Base-by-base conservation (phyloP, 2,329 filamentous ascomycete species). In the Trichophyton simii region DNA sequence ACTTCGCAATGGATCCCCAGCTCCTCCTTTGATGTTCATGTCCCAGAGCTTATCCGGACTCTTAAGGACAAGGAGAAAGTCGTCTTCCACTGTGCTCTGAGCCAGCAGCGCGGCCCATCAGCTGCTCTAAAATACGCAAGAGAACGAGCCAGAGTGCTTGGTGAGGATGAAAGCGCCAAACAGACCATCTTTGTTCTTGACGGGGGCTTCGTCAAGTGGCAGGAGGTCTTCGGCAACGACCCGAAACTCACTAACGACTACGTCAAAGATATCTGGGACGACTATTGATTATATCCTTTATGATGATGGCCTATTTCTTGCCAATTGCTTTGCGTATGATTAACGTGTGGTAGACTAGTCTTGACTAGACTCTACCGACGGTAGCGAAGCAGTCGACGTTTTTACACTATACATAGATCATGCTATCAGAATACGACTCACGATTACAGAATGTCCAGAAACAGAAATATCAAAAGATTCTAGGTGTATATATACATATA, bases 11-110 rank as follows among this genome's bases (percentile, higher is more conserved):
- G 96, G 79, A 81, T 89, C 11, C 91, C 94, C 0, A 87, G 83
- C 58, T 76, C 76, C 54, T 83, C 84, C 18, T 82, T 97, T 57
- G 89, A 95, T 68, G 82, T 83, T 71, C 84, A 82, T 66, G 83
- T 94, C 73, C 88, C 91, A 0, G 89, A 91, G 65, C 83, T 99
- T n/a, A 80, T 95, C 11, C 84, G 89, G 61, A 85, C 82, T 50
- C 82, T 96, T 57, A 78, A 84, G 66, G 84, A 87, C 70, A 91
- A 90, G 73, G 83, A 94, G 61, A 87, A 82, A 9, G 90, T 99
- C 13, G 83, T 99, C 0, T 99, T 99, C 73, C 94, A 99, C 77
- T 99, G 94, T 75, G 88, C 89, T 18, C 78, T 97, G 61, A 92
- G 87, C 67, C 94, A 97, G 77, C 88, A 96, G 76, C 82, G 94